Conservation (phyloP, 2,329 filamentous ascomycete genomes). For the Cercospora sp. region DNA sequence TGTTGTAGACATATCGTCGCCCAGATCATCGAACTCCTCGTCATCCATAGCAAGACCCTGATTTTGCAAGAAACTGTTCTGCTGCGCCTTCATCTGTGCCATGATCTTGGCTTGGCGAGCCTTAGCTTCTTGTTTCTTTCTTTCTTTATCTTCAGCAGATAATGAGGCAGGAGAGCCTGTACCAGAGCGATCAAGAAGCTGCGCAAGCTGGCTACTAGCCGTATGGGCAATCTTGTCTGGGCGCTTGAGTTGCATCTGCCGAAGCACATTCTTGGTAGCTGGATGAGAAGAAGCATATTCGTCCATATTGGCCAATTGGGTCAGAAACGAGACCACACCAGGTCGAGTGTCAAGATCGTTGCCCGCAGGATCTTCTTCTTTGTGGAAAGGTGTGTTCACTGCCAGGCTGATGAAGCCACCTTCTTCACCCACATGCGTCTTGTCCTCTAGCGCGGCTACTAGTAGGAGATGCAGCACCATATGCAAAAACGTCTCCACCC, state of each 20-base stretch:
- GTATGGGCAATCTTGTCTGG: slow-evolving; percentile 66
- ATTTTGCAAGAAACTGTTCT: slow-evolving; percentile 88
- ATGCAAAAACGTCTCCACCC: slow-evolving; percentile 88
- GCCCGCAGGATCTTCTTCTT: neutral
- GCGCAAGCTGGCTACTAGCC: slow-evolving; percentile 42
- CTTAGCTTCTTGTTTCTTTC: slow-evolving; percentile 86
- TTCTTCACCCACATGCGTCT: slow-evolving; percentile 13
- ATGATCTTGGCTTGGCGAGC: slow-evolving; percentile 91
- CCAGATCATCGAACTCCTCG: slow-evolving; percentile 73
- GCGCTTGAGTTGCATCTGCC: slow-evolving; percentile 79
- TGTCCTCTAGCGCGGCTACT: slow-evolving; percentile 82
- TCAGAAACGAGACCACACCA: slow-evolving; percentile 52
- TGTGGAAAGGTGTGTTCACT: slow-evolving; percentile 17
- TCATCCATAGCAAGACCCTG: slow-evolving; percentile 87
- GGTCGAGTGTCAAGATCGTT: slow-evolving; percentile 8
- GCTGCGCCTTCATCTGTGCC: slow-evolving; percentile 97
- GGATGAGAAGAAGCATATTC: slow-evolving; percentile 80
- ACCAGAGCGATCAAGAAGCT: slow-evolving; percentile 72
- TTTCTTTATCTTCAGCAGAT: slow-evolving; percentile 65
- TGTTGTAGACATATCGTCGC: slow-evolving; percentile 59
- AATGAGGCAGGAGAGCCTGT: slow-evolving; percentile 75
- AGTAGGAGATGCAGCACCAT: slow-evolving; percentile 85
- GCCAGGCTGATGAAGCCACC: slow-evolving; percentile 34
- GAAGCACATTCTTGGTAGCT: slow-evolving; percentile 80
- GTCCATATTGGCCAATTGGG: slow-evolving; percentile 58